Conservation (phyloP, 2,329 filamentous ascomycete species). For the Ceratocystis harringtonii region DNA sequence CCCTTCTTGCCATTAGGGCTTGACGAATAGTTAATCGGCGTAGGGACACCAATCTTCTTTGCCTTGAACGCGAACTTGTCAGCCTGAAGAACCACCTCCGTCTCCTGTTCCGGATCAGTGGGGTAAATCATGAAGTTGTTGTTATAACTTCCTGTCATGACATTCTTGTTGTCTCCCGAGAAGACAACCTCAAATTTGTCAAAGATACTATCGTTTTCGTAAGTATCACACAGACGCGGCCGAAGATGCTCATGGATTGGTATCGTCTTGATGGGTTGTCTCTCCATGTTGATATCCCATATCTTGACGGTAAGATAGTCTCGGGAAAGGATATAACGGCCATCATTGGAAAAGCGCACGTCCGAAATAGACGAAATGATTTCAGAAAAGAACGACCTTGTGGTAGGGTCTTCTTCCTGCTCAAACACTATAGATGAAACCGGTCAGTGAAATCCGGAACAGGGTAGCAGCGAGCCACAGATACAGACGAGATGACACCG, state of each 20-base stretch:
- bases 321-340: conserved; percentile 89
- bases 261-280: conserved; percentile 93
- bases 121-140: conserved; percentile 99
- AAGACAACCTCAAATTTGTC: conserved; percentile 99
- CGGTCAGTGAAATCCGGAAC: background rate
- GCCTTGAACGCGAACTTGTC: conserved; percentile 99
- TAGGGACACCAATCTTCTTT: conserved; percentile 97
- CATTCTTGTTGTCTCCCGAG: conserved; percentile 93
- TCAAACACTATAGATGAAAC: conserved; percentile 60
- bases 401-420: conserved; percentile 92
- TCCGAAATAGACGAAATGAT: conserved; percentile 99
- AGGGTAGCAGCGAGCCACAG: background rate
- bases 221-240: conserved; percentile 89
- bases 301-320: conserved; percentile 99
- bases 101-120: conserved; percentile 87
- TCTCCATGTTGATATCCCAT: conserved; percentile 99
- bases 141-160: conserved; percentile 99
- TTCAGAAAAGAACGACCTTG: conserved; percentile 97
- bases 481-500: background rate
- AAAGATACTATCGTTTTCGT: conserved; percentile 98
- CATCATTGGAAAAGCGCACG: conserved; percentile 91
- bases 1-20: conserved; percentile 76
- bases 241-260: conserved; percentile 95
- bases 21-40: conserved; percentile 75
- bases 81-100: conserved; percentile 90